A percentile compares a stretch with the other conserved stretches of the same genome.
Evolutionary conservation across 257 asterid species (phyloP).

Genomic region (Plectranthus barbatus): DNA sequence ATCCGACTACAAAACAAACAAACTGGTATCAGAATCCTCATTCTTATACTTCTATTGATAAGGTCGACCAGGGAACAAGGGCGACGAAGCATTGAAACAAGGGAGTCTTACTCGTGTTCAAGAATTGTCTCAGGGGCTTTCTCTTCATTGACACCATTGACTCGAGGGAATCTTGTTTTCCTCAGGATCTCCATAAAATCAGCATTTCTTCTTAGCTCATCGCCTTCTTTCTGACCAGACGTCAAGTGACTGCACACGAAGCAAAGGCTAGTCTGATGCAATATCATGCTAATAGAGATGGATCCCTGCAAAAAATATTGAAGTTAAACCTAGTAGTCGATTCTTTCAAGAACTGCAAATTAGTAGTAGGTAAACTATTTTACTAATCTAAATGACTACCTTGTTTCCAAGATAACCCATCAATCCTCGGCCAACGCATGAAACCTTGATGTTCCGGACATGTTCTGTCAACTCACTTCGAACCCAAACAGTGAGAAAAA

Average conservation of each 20-base stretch:
- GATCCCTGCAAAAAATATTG: background rate
- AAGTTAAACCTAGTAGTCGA: too few relatives aligned
- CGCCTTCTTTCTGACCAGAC: slow-evolving; percentile 71
- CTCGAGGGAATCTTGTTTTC: slow-evolving; percentile 78
- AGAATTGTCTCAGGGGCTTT: slow-evolving; percentile 73
- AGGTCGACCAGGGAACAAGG: background rate
- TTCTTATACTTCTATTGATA: background rate
- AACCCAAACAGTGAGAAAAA: background rate
- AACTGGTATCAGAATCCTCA: background rate
- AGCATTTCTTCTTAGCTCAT: slow-evolving; percentile 70
- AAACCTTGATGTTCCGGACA: background rate
- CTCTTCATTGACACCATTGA: slow-evolving; percentile 49
- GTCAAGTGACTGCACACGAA: background rate
- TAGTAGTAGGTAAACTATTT: background rate
- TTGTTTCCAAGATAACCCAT: background rate
- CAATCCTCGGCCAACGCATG: background rate
- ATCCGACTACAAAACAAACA: slow-evolving; percentile 57
- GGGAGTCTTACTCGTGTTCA: slow-evolving; percentile 58
- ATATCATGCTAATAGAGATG: background rate
- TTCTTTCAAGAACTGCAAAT: background rate
- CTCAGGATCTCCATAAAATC: slow-evolving; percentile 75
- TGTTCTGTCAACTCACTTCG: background rate
- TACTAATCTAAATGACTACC: background rate
- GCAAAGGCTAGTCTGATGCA: background rate
- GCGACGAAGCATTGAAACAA: background rate